phyloP scores from a whole-genome alignment of 2,329 filamentous ascomycete genomes.

The Trichoderma simmonsii region DNA sequence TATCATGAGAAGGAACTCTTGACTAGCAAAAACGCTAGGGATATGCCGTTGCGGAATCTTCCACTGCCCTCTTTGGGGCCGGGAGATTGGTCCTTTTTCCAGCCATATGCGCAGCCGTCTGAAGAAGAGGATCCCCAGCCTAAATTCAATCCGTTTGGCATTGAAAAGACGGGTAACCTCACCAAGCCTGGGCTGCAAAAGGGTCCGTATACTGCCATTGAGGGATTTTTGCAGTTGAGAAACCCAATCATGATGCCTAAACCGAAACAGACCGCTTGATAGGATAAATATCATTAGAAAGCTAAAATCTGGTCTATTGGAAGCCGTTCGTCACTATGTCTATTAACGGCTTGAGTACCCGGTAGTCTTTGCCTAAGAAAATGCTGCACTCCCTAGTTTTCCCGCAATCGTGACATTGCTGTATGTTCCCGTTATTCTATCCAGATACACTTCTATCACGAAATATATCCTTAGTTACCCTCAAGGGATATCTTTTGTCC shows the following conservation, averaged over 20 bases:
- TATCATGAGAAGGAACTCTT: neutral
- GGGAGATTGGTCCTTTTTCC: neutral
- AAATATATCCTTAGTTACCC: neutral
- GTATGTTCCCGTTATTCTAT: neutral
- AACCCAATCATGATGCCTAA: neutral
- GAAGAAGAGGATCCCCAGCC: neutral
- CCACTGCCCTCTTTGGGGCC: neutral
- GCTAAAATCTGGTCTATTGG: neutral
- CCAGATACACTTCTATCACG: neutral
- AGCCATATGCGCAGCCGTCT: neutral
- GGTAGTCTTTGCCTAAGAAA: neutral
- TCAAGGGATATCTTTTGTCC: neutral
- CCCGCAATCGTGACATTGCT: neutral
- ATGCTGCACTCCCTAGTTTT: neutral
- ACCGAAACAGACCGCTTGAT: neutral
- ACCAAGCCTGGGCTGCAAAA: neutral
- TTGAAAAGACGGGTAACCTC: neutral
- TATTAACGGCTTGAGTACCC: neutral
- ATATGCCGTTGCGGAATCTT: neutral
- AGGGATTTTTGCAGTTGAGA: neutral
- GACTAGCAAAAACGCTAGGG: neutral
- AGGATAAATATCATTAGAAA: neutral
- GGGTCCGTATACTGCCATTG: neutral
- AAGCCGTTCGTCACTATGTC: neutral
- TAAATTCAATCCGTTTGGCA: neutral